Base-by-base conservation (phyloP, 148 eudicot species). In the Salicornia ramosissima region DNA sequence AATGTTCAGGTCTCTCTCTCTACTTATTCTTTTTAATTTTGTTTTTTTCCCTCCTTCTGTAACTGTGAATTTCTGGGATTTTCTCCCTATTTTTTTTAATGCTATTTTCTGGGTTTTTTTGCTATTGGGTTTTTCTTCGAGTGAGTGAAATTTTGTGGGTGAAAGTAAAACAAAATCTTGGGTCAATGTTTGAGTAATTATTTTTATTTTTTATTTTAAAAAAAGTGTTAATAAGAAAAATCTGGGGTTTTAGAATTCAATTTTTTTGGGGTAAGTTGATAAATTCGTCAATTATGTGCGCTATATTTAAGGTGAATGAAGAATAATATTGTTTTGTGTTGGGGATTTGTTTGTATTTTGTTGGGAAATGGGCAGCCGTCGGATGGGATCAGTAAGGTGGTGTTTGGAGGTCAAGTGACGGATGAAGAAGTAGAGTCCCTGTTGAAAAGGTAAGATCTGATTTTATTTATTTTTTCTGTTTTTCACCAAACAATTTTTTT, bases 331-430 rank as follows among this genome's bases (percentile, higher is more conserved):
- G 53, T 53, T 53, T n/a, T n/a, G n/a, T n/a, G n/a, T n/a, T n/a
- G n/a, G n/a, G n/a, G 29, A 16, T 14, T 12, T 57, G 36, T 45
- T 68, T 67, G 25, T 42, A 36, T 1, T 49, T 29, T 49, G 28
- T 29, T 63, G 14, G 34, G n/a, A 67, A 68, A 67, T 67, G 54
- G 12, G 68, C 69, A 78, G 81, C 81, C 81, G 7, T 78, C 81
- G 29, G 81, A 78, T 78, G 81, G 81, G 55, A 78, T 78, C 45
- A 74, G 75, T 33, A 78, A 78, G 68, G 81, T 78, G 45, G 81
- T 78, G 55, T 78, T 78, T 65, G 81, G 81, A 74, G 81, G 81
- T 10, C 78, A 74, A 78, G 81, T 78, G 24, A 78, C 81, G 0
- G 81, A 78, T 43, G 81, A 78, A 53, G 81, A 78, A 36, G 65